Evolutionary conservation across 768 basidiomycete species (phyloP).

Genomic region (Imleria badia): DNA sequence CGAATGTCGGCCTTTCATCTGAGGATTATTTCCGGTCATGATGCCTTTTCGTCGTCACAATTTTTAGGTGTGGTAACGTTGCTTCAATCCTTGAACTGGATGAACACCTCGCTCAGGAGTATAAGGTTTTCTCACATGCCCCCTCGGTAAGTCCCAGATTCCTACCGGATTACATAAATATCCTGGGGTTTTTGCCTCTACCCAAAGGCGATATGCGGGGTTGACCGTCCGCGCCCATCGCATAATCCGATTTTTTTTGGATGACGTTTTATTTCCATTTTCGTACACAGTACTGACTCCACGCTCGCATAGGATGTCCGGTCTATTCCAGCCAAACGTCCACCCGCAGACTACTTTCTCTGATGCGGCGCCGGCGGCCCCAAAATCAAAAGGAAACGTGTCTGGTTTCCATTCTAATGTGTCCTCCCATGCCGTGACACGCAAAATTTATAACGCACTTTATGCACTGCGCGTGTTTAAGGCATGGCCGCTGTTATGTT

Average conservation of each 20-base stretch:
- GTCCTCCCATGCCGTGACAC: conserved; percentile 19
- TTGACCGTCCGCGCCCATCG: conserved; percentile 7
- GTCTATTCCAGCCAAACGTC: conserved; percentile 79
- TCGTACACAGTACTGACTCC: conserved; percentile 1
- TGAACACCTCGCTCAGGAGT: conserved; percentile 90
- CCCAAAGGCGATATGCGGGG: conserved; percentile 32
- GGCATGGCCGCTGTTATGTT: conserved; percentile 26
- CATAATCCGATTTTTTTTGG: conserved; percentile 1
- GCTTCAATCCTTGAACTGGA: conserved; percentile 94
- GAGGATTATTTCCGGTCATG: conserved; percentile 26
- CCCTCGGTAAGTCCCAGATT: conserved; percentile 59
- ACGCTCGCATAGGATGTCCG: conserved; percentile 60
- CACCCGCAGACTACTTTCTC: conserved; percentile 86
- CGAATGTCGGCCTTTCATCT: conserved; percentile 15
- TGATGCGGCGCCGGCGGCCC: conserved; percentile 30
- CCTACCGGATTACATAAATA: conserved; percentile 12
- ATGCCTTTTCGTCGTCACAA: conserved; percentile 10
- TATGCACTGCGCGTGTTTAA: conserved; percentile 25
- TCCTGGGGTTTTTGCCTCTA: conserved; percentile 9
- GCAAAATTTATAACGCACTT: conserved; percentile 9
- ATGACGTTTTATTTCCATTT: background rate
- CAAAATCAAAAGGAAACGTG: conserved; percentile 8
- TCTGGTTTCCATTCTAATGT: conserved; percentile 16
- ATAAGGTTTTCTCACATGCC: conserved; percentile 93
- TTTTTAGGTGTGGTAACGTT: conserved; percentile 85